Base-by-base conservation (phyloP, 306 rosid species). In the Begonia fuchsioides region DNA sequence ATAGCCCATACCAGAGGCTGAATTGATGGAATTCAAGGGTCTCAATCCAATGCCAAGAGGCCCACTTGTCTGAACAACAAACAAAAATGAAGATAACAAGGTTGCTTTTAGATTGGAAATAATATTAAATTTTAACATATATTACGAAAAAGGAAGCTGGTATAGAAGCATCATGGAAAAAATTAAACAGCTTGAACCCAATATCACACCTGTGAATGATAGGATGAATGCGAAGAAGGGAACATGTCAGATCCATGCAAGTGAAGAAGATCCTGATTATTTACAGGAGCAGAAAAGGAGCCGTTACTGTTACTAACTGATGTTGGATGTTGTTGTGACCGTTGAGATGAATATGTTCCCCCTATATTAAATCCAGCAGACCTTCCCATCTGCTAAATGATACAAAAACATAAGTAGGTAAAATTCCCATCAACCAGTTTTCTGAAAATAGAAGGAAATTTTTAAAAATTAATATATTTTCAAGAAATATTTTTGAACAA, bases 21-120 rank as follows among this genome's bases (percentile, higher is more conserved):
- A 40, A 71, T 71, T 85, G 39, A 76, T 78, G 51, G 98, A 81
- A 69, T 73, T 90, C 58, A 79, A 52, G 38, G 95, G 86, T 66
- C 96, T 85, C 69, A 82, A 62, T 64, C 98, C 98, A 75, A 85
- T 79, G 47, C 93, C 98, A 55, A 94, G 98, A 68, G 98, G 83
- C 39, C 93, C 96, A 52, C 87, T 79, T 20, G 93, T 68, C 98
- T 92, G 68, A 53, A 69, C 41, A 35, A 20, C 10, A 17, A 56
- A 38, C 57, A 62, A 54, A 53, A 60, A n/a, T n/a, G 43, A 56
- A 5, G 15, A 50, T 48, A 51, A 52, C 20, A 45, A 35, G 11
- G 47, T 26, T 26, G 35, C 35, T 26, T 26, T 26, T 4, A 26
- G 3, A 26, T 26, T 1, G 35, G 35, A 26, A 26, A 0, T 26